Base-by-base conservation (phyloP, 1,284 basidiomycete genomes). In the Puccinia sorghi region DNA sequence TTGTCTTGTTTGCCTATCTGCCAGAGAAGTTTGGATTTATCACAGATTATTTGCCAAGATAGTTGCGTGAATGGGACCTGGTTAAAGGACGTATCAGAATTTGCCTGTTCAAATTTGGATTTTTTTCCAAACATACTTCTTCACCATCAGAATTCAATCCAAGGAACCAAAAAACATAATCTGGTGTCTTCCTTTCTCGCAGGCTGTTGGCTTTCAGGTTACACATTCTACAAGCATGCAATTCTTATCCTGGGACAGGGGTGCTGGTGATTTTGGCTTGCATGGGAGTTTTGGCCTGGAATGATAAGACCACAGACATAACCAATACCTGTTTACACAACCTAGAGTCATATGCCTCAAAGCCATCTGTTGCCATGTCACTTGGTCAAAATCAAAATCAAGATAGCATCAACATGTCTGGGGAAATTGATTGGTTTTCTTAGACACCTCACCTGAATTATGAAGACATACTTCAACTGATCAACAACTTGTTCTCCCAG, bases 181-280 rank as follows among this genome's bases (percentile, higher is more conserved):
- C 22, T 22, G 22, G 5, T 13, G 43, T 46, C 20, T 69, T 69
- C 25, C 46, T 48, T 11, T 22, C 41, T 7, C 22, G n/a, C 7
- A 50, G 20, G 17, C 37, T 72, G 2, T 9, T 20, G 12, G 37
- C 70, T 12, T 27, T 32, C 39, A 72, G 41, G 4, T 3, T 22
- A 17, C 70, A 72, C 70, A 72, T 72, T 7, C 52, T 3, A 13
- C 70, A 72, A 13, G 70, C 48, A 17, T 54, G 52, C 17, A 72
- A 48, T 17, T 27, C 41, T 11, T 39, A 39, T 3, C 27, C 46
- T 13, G 70, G 70, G 15, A 52, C 25, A 2, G 11, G 25, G 2
- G 52, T 71, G 13, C 37, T 71, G 2, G 69, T 71, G 2, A 71
- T 37, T 52, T 71, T 50, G 3, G 69, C 69, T 20, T 71, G 69